phyloP scores from a whole-genome alignment of 345 rosid genomes.

The Punica granatum region DNA sequence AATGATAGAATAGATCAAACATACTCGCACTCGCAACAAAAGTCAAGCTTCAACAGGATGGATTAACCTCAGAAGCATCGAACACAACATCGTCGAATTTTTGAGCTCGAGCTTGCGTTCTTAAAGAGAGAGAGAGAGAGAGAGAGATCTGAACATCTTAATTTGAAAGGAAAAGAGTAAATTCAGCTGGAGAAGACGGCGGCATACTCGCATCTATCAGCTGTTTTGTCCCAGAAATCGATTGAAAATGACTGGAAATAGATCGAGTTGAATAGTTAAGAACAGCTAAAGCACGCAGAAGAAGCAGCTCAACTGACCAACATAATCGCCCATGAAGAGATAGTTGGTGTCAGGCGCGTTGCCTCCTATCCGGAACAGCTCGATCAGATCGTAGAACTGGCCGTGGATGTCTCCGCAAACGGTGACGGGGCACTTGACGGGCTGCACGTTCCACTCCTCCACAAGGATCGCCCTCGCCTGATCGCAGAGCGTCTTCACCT shows the following conservation, averaged over 20 bases:
- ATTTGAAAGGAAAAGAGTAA: neutral
- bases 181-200: neutral
- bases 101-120: neutral
- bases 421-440: slow-evolving; percentile 98
- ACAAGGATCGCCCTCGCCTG: slow-evolving; percentile 92
- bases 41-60: neutral
- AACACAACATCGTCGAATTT: neutral
- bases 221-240: neutral
- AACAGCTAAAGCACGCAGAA: neutral
- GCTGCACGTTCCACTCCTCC: slow-evolving; percentile 99
- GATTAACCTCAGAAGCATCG: neutral
- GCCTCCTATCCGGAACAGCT: slow-evolving; percentile 94
- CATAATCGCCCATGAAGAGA: slow-evolving; percentile 99
- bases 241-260: neutral
- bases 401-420: slow-evolving; percentile 99
- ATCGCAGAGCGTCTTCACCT: slow-evolving; percentile 89
- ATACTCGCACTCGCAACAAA: neutral
- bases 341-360: slow-evolving; percentile 93
- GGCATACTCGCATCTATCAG: neutral
- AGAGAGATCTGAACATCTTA: neutral
- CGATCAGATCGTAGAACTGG: slow-evolving; percentile 94
- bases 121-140: neutral
- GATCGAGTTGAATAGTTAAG: neutral
- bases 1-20: too few species aligned
- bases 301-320: slow-evolving; percentile 46